Base-by-base conservation (phyloP, 2,329 filamentous ascomycete species). In the Thermoascus crustaceus region DNA sequence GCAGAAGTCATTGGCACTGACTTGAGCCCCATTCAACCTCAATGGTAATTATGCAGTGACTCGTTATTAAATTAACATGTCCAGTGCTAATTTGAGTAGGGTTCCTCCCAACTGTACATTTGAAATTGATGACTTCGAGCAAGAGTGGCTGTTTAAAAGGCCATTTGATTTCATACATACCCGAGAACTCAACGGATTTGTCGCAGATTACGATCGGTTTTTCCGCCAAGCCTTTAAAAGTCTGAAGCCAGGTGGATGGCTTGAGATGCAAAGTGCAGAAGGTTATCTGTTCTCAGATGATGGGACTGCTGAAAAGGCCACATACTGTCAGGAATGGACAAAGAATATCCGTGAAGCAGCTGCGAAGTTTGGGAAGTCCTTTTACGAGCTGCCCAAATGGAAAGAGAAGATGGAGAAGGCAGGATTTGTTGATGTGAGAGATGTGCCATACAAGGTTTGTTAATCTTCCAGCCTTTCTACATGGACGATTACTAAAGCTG, bases 391-490 rank as follows among this genome's bases (percentile, higher is more conserved):
- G 7, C 13, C 9, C 1, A 32, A 32, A 8, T 32, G 30, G 30
- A 18, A 21, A 22, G 20, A 13, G 17, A 18, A 20, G 18, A n/a
- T 32, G 30, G 19, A 32, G 19, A 18, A 32, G 7, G 30, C 30
- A 31, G 29, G 29, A 6, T 31, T 31, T 7, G 29, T 31, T 3
- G 29, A 31, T 31, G 29, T 78, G 0, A 54, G 54, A 0, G 67
- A 74, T 46, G 54, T 62, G 2, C 46, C 68, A 4, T 69, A 61
- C 45, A 70, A 67, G 50, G 54, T 54, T 34, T 13, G 18, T 27
- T 24, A 7, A 24, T 24, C 13, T 7, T 5, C n/a, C n/a, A 7
- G 2, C 25, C n/a, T 14, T 6, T 27, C 9, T 27, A 39, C 21
- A 27, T 41, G 25, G 34, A 34, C 29, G 20, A 34, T 34, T 23